A percentile compares a stretch with the other conserved stretches of the same genome.
Evolutionary conservation across 2,329 filamentous ascomycete genomes (phyloP).

Genomic region (Apiospora koreana): DNA sequence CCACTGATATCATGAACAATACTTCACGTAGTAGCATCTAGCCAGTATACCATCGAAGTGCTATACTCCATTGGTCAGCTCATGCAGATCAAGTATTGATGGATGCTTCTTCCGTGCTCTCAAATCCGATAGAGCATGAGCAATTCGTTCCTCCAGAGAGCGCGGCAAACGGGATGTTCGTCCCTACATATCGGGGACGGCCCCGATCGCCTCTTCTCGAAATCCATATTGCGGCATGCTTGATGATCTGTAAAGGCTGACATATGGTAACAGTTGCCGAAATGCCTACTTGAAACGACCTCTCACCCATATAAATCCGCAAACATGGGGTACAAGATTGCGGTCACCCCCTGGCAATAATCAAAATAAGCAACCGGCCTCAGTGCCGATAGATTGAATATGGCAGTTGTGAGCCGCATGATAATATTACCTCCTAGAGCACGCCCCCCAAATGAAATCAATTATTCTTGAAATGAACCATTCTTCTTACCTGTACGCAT

Average conservation of each 20-base stretch:
- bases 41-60: neutral
- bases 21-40: neutral
- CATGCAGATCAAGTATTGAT: neutral
- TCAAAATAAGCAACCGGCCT: too few species aligned
- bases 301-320: neutral
- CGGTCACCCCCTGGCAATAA: neutral
- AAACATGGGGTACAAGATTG: neutral
- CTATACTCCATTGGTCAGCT: conserved; percentile 1
- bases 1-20: neutral
- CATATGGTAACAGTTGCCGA: neutral
- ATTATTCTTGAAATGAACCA: too few species aligned
- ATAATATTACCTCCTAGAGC: too few species aligned
- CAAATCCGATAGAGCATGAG: neutral
- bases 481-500: too few species aligned
- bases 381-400: too few species aligned
- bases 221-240: neutral
- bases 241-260: neutral
- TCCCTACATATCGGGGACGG: conserved; percentile 1
- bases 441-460: too few species aligned
- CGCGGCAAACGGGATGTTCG: neutral
- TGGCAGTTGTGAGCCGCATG: too few species aligned
- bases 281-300: neutral
- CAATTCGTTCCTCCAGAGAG: neutral
- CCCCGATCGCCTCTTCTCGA: neutral
- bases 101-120: neutral